These are phyloP conservation scores for Boletus insuetus DNA, from an alignment of 768 basidiomycete genomes.

Conservation along the genomic window DNA sequence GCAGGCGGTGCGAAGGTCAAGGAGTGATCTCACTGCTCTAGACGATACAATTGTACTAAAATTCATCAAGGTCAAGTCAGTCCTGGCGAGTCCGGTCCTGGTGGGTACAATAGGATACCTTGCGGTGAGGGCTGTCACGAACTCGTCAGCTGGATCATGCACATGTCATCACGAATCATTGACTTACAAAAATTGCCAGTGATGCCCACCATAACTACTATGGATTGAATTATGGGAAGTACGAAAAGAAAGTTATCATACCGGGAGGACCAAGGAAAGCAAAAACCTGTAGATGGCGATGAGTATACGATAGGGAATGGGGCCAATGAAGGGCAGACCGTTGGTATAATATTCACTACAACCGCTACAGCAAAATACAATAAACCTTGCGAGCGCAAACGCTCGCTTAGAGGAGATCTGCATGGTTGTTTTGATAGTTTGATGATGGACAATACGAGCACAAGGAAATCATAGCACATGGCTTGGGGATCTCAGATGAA, in stretches of 20 bases:
- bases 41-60: not conserved
- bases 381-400: constrained; percentile 17
- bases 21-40: not conserved
- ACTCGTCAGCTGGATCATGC: not conserved
- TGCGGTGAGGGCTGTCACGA: constrained; percentile 2
- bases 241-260: not conserved
- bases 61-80: not conserved
- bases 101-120: not conserved
- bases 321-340: not conserved
- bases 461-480: constrained; percentile 18
- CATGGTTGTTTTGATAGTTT: constrained; percentile 13
- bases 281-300: constrained; percentile 7
- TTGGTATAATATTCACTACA: not conserved
- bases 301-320: not conserved
- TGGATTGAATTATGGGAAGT: not conserved
- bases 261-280: not conserved
- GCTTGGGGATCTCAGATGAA: constrained; percentile 11
- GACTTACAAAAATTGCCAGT: constrained; percentile 3
- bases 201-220: constrained; percentile 3
- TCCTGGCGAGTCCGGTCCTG: not conserved
- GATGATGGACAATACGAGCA: constrained; percentile 13
- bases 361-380: constrained; percentile 8
- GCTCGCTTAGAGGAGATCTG: constrained; percentile 8
- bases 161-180: not conserved
- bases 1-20: not conserved